Evolutionary conservation across 2,329 filamentous ascomycete genomes (phyloP), one percentile per base, ranked within the genome.

Genomic region (Teratosphaeria nubilosa): DNA sequence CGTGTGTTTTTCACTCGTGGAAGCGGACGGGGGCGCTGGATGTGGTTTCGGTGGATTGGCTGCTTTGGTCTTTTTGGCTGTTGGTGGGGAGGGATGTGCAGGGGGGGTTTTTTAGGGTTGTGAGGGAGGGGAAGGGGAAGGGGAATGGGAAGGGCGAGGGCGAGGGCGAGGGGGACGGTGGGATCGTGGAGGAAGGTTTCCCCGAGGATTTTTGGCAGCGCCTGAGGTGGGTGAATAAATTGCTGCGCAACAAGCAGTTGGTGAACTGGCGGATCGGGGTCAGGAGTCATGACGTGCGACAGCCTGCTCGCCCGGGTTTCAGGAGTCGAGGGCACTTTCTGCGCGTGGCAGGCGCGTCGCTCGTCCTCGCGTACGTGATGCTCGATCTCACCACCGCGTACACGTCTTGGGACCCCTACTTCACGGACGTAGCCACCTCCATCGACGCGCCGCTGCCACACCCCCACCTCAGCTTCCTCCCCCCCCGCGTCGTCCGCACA

Each of bases 1-100:
- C 59, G 9, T 55, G 58, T 7, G 65, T 62, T 1, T 27, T 66
- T 13, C 65, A 69, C 51, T 67, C 68, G 1, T 70, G 68, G 68
- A 59, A 54, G 20, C 48, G 41, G 2, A 70, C 70, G 68, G 56
- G 59, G 22, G 64, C 63, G 9, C 58, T 67, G 9, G 69, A 71
- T 51, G 68, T 70, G 10, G 64, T 70, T 20, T 65, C 61, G 31
- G 61, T 67, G 10, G 64, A 71, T 52, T 59, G 54, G 2, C 52
- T 70, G n/a, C 60, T 69, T 24, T 66, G 64, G 63, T 52, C 60
- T 16, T 54, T 62, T 7, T 65, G 65, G 53, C 59, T 70, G 14
- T 61, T 71, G 14, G 61, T 59, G 3, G 62, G 69, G 22, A 59
- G 63, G 20, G 67, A 71, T 56, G 65, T 65, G 3, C 64, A 65